phyloP scores from a whole-genome alignment of 2,329 filamentous ascomycete species.

The Cytospora schulzeri region DNA sequence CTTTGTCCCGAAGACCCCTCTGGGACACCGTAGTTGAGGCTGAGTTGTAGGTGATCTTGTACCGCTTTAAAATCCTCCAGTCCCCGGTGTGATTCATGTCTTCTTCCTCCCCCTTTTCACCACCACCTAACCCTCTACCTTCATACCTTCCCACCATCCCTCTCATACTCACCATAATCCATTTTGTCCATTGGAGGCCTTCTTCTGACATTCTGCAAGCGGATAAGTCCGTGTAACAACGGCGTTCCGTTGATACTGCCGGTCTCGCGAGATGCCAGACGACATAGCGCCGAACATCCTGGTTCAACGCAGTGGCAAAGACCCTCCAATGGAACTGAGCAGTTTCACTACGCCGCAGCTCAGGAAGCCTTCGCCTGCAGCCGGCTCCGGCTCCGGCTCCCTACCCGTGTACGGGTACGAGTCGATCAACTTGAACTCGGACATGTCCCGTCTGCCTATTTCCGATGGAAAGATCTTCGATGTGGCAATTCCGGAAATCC shows the following conservation, averaged over 20 bases:
- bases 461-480: no score
- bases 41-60: background rate
- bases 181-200: background rate
- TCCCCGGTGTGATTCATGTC: constrained; percentile 15
- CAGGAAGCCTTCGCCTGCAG: background rate
- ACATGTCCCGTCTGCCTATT: no score
- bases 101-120: background rate
- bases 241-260: background rate
- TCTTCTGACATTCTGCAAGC: background rate
- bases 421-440: no score
- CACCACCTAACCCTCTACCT: background rate
- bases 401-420: no score
- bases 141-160: background rate
- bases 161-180: background rate
- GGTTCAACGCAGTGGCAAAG: background rate
- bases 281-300: background rate
- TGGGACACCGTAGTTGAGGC: no score
- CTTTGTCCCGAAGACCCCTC: no score
- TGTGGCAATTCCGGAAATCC: no score
- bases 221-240: background rate
- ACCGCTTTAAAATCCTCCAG: constrained; percentile 11
- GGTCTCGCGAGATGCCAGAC: background rate
- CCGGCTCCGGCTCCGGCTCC: no score
- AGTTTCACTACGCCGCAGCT: background rate
- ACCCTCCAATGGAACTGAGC: background rate